Evolutionary conservation across 331 rosid species (phyloP).

Genomic region (Rhamnella rubrinervis): DNA sequence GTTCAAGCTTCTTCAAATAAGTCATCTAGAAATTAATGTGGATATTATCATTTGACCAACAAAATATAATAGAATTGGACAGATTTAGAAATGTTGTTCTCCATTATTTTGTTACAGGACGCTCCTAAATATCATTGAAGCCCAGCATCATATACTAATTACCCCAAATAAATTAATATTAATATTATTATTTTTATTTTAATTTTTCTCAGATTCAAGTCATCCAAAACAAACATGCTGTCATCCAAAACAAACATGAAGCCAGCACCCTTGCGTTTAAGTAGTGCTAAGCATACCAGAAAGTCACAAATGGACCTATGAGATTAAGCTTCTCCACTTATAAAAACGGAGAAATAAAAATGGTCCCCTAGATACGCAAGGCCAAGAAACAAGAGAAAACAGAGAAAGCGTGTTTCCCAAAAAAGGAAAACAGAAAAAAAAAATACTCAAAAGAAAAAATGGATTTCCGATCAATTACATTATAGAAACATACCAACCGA

Average conservation of each 20-base stretch:
- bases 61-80: slow-evolving; percentile 4
- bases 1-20: background rate
- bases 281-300: background rate
- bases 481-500: background rate
- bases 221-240: background rate
- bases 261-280: background rate
- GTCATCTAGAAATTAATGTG: background rate
- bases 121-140: no score
- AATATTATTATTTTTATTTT: no score
- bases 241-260: background rate
- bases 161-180: no score
- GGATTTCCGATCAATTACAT: background rate
- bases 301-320: background rate
- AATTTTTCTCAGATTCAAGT: background rate
- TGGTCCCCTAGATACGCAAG: no score
- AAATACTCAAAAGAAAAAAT: background rate
- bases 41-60: slow-evolving; percentile 5
- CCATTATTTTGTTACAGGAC: background rate
- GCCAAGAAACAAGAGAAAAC: background rate
- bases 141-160: no score
- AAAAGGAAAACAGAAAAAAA: background rate
- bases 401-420: background rate
- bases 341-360: no score
- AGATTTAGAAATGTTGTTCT: slow-evolving; percentile 7
- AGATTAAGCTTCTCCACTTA: no score